Conservation (phyloP, 169 alveolate species). For the Ichthyophthirius multifiliis region DNA sequence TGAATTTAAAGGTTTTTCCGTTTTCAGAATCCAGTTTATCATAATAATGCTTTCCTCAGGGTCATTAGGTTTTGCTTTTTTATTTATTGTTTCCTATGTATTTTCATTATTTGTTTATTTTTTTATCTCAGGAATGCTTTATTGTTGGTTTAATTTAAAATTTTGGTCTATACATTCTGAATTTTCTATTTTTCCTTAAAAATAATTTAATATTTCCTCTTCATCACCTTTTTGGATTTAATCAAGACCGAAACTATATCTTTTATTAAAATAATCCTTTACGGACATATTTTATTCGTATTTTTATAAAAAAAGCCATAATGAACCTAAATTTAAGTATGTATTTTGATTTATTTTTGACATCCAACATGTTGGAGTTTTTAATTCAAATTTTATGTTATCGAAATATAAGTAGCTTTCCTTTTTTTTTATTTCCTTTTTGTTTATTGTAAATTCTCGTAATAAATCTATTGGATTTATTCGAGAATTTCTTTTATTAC, state of each 20-base stretch:
- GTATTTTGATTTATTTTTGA: neutral
- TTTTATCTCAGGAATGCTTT: neutral
- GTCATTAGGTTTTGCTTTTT: neutral
- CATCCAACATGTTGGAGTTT: slow-evolving; percentile 9
- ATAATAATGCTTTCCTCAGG: neutral
- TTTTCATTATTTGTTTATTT: neutral
- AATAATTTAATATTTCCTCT: neutral
- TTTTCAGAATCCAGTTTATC: neutral
- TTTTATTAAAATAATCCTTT: neutral
- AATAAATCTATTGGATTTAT: neutral
- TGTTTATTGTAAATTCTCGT: neutral
- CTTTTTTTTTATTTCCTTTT: neutral
- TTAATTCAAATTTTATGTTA: neutral
- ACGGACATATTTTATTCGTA: neutral
- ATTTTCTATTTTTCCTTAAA: neutral
- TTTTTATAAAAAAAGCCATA: neutral
- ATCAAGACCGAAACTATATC: neutral
- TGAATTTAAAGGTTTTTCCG: neutral
- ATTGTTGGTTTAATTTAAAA: neutral
- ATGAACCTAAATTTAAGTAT: neutral
- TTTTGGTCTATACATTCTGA: neutral
- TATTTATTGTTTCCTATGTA: neutral
- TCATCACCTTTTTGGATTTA: neutral
- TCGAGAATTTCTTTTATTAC: neutral
- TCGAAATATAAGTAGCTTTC: neutral